phyloP scores from a whole-genome alignment of 2,329 filamentous ascomycete genomes.

The Neodidymelliopsis sp. region DNA sequence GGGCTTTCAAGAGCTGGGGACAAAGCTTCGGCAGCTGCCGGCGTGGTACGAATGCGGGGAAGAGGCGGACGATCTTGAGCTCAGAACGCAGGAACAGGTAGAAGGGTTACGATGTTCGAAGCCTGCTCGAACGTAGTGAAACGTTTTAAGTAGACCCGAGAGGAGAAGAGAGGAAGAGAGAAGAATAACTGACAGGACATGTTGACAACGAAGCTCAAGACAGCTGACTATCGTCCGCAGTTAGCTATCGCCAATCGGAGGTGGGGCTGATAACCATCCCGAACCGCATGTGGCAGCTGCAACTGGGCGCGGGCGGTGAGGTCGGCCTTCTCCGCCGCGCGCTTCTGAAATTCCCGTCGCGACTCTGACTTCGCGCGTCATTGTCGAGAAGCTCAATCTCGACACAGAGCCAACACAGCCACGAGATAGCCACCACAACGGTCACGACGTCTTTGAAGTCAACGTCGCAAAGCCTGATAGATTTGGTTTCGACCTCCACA shows the following conservation, averaged over 20 bases:
- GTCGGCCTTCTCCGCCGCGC: conserved; percentile 17
- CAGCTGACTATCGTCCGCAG: conserved; percentile 25
- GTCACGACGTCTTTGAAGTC: no score
- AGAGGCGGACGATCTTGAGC: neutral
- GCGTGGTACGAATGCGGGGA: conserved; percentile 19
- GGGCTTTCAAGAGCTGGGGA: conserved; percentile 7
- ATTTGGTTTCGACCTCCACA: neutral
- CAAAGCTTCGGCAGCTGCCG: conserved; percentile 17
- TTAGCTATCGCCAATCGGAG: conserved; percentile 33
- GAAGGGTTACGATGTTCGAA: conserved; percentile 2
- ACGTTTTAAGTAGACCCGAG: conserved; percentile 17
- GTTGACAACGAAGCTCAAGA: conserved; percentile 21
- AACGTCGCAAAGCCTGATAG: neutral
- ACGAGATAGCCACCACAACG: neutral
- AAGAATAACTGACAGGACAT: conserved; percentile 8
- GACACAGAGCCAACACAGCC: neutral
- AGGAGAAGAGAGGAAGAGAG: conserved; percentile 16
- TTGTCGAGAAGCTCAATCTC: conserved; percentile 12
- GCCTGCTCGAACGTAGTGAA: conserved; percentile 13
- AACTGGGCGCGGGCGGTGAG: conserved; percentile 18
- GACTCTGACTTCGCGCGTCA: conserved; percentile 16
- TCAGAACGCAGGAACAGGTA: neutral
- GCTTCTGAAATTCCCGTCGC: conserved; percentile 19
- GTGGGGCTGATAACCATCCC: conserved; percentile 41
- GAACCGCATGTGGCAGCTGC: conserved; percentile 36